Evolutionary conservation across 768 basidiomycete genomes (phyloP).

Genomic region (Suillus sp.): DNA sequence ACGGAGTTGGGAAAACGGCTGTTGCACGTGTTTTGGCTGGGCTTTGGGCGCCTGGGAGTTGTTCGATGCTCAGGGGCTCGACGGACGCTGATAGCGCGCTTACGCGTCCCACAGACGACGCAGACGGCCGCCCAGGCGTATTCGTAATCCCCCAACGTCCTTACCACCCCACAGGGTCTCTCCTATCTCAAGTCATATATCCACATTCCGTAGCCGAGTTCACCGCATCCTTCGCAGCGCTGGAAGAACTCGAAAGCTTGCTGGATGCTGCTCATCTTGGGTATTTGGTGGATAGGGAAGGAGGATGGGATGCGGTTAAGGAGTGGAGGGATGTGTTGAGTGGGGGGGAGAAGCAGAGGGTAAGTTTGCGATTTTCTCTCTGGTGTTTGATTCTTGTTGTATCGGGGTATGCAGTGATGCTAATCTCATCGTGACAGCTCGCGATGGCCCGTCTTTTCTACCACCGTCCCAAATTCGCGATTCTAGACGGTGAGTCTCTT

Average conservation of each 20-base stretch:
- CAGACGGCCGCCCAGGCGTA: slow-evolving; percentile 52
- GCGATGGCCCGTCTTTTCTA: slow-evolving; percentile 92
- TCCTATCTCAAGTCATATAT: slow-evolving; percentile 94
- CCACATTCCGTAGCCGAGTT: neutral
- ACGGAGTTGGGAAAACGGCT: slow-evolving; percentile 90
- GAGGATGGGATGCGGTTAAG: slow-evolving; percentile 86
- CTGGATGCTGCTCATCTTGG: slow-evolving; percentile 80
- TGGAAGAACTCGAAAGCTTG: slow-evolving; percentile 73
- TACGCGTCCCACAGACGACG: slow-evolving; percentile 30
- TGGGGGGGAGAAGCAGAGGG: slow-evolving; percentile 95
- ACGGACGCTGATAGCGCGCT: neutral
- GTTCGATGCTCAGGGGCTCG: slow-evolving; percentile 22
- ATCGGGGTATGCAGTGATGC: neutral
- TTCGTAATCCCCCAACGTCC: slow-evolving; percentile 91
- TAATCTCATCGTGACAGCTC: slow-evolving; percentile 51
- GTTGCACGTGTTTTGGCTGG: slow-evolving; percentile 88
- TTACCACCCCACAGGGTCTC: slow-evolving; percentile 86
- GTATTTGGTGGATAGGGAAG: slow-evolving; percentile 85
- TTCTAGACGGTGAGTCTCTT: slow-evolving; percentile 53
- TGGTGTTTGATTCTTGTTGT: slow-evolving; percentile 10
- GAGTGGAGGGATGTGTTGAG: slow-evolving; percentile 97
- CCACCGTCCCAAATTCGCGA: slow-evolving; percentile 78
- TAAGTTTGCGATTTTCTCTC: slow-evolving; percentile 32
- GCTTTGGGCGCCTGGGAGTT: slow-evolving; percentile 70
- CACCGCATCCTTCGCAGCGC: slow-evolving; percentile 39